These are phyloP conservation scores for Coniella vitis DNA, from an alignment of 2,329 filamentous ascomycete species.

Conservation along the genomic window DNA sequence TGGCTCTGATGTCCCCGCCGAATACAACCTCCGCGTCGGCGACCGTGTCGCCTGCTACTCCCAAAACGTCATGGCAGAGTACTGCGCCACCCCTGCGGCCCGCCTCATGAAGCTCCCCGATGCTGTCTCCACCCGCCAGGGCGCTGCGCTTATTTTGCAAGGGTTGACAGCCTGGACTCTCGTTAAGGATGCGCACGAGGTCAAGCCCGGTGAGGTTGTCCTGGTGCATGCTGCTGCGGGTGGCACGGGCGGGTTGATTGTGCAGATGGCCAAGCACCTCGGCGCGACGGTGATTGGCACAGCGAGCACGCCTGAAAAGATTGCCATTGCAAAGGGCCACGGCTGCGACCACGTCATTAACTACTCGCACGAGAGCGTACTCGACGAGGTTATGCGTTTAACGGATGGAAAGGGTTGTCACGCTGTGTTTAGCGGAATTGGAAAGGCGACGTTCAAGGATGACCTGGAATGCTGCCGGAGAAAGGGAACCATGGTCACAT, in stretches of 20 bases:
- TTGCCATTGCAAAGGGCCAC: constrained; percentile 59
- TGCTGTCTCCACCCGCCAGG: constrained; percentile 52
- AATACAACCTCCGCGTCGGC: constrained; percentile 51
- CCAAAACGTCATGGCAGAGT: constrained; percentile 48
- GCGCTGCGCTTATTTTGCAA: constrained; percentile 66
- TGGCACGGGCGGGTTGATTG: constrained; percentile 70
- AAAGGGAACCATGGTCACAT: constrained; percentile 60
- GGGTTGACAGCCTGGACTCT: constrained; percentile 78
- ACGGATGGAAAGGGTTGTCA: constrained; percentile 67
- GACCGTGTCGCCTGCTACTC: constrained; percentile 65
- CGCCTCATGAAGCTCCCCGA: constrained; percentile 59
- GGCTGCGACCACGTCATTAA: constrained; percentile 70
- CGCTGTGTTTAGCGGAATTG: constrained; percentile 80
- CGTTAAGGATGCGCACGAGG: constrained; percentile 55
- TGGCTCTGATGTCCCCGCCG: constrained; percentile 50
- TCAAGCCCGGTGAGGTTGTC: constrained; percentile 39
- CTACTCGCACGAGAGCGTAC: constrained; percentile 55
- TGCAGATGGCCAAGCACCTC: constrained; percentile 64
- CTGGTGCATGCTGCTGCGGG: constrained; percentile 82
- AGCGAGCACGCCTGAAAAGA: constrained; percentile 67
- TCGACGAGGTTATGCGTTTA: constrained; percentile 54
- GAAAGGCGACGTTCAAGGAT: constrained; percentile 54
- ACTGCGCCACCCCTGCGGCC: constrained; percentile 43
- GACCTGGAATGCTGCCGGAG: constrained; percentile 35
- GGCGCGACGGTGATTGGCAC: constrained; percentile 79